Conservation (phyloP, 2,329 filamentous ascomycete genomes). For the Ampelomyces quisqualis region DNA sequence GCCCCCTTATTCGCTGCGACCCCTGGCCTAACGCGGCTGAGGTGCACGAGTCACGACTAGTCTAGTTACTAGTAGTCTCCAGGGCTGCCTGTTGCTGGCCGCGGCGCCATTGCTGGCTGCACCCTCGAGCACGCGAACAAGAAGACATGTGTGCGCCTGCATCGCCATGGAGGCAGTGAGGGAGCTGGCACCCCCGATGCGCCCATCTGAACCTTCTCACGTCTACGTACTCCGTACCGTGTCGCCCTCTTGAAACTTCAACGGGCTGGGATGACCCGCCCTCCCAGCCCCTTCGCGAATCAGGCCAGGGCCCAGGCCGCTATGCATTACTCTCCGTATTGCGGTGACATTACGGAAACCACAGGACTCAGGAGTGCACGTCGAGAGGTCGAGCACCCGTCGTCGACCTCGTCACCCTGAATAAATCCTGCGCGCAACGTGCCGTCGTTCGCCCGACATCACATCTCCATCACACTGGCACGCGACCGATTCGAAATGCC, state of each 20-base stretch:
- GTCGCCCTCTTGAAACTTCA: conserved; percentile 21
- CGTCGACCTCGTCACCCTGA: conserved; percentile 1
- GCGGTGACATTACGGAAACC: too few relatives aligned
- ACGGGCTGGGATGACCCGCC: conserved; percentile 21
- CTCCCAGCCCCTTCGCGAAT: conserved; percentile 24
- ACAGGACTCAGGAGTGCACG: too few relatives aligned
- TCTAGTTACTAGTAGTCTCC: too few relatives aligned
- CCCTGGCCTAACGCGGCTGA: neutral
- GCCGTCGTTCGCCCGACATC: conserved; percentile 15
- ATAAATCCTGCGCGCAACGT: conserved; percentile 11
- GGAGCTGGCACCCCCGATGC: too few relatives aligned
- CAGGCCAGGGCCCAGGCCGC: conserved; percentile 19
- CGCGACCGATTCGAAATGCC: conserved; percentile 16
- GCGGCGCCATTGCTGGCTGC: too few relatives aligned
- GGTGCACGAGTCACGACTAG: too few relatives aligned
- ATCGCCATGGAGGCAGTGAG: too few relatives aligned
- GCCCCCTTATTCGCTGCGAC: neutral
- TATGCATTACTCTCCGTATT: conserved; percentile 2
- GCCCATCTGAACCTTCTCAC: conserved; percentile 15
- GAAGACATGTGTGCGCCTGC: too few relatives aligned
- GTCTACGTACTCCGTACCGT: conserved; percentile 7
- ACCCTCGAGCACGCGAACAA: neutral
- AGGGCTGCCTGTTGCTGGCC: too few relatives aligned
- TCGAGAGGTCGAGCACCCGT: too few relatives aligned
- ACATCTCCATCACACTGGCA: conserved; percentile 20